phyloP scores from a whole-genome alignment of 352 stramenopile species.

The Phytophthora rubi region DNA sequence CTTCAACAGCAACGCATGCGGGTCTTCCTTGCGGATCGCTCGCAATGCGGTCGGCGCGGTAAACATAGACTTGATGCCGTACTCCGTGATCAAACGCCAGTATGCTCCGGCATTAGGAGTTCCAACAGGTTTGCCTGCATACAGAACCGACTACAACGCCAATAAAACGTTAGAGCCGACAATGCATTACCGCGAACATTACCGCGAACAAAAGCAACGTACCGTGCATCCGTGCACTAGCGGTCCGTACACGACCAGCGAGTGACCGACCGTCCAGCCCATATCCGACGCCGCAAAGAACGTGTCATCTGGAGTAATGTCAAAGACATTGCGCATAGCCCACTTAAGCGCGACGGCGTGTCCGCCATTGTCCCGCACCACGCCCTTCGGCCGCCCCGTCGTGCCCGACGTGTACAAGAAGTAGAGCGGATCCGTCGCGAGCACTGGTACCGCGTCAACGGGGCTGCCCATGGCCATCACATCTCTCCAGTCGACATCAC shows the following conservation, averaged over 20 bases:
- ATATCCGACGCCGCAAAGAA: conserved; percentile 90
- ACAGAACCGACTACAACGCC: conserved; percentile 74
- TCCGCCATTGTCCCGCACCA: conserved; percentile 79
- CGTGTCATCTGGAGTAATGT: conserved; percentile 73
- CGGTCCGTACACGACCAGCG: conserved; percentile 90
- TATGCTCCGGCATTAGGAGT: conserved; percentile 88
- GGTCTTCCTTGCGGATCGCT: conserved; percentile 89
- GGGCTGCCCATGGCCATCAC: conserved; percentile 46
- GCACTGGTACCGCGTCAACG: conserved; percentile 54
- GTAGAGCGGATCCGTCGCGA: conserved; percentile 74
- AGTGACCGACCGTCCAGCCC: conserved; percentile 92
- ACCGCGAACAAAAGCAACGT: conserved; percentile 17
- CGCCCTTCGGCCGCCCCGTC: conserved; percentile 77
- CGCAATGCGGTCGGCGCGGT: conserved; percentile 92
- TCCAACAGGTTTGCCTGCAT: conserved; percentile 90
- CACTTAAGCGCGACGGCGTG: conserved; percentile 90
- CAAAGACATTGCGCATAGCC: conserved; percentile 82
- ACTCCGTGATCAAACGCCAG: conserved; percentile 87
- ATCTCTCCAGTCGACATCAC: conserved; percentile 65
- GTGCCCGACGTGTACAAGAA: conserved; percentile 85
- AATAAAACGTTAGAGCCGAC: conserved; percentile 1
- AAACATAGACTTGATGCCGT: conserved; percentile 90
- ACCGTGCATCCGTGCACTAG: conserved; percentile 86
- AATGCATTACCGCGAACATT: not conserved
- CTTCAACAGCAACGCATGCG: conserved; percentile 59